Conservation (phyloP, 768 basidiomycete species). For the Macrolepiota albuminosa region DNA sequence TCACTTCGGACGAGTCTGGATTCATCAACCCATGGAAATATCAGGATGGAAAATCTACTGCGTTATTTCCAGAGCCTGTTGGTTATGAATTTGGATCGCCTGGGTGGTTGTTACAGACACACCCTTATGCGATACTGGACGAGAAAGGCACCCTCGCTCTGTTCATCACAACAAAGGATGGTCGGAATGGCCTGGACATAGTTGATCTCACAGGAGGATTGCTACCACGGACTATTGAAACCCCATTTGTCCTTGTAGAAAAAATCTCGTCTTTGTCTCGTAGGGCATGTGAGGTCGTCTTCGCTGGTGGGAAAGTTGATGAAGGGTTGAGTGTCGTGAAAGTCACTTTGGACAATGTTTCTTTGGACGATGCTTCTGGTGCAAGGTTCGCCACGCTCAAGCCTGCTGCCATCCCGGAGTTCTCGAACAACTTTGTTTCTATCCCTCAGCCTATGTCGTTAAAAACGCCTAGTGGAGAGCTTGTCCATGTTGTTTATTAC, state of each 20-base stretch:
- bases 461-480: slow-evolving; percentile 25
- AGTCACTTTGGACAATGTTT: slow-evolving; percentile 22
- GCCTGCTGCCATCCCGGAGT: slow-evolving; percentile 14
- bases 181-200: slow-evolving; percentile 34
- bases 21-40: slow-evolving; percentile 67
- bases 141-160: slow-evolving; percentile 26
- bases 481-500: slow-evolving; percentile 62
- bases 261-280: slow-evolving; percentile 30
- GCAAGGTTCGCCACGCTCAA: slow-evolving; percentile 17
- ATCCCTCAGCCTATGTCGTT: slow-evolving; percentile 45
- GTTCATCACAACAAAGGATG: slow-evolving; percentile 37
- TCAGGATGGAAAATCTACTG: slow-evolving; percentile 22
- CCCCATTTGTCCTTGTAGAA: slow-evolving; percentile 38
- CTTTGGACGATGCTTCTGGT: slow-evolving; percentile 13
- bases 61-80: slow-evolving; percentile 40
- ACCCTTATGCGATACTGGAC: slow-evolving; percentile 43
- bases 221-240: slow-evolving; percentile 28
- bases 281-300: slow-evolving; percentile 29
- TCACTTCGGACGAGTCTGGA: slow-evolving; percentile 60
- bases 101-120: slow-evolving; percentile 49
- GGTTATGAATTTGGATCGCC: slow-evolving; percentile 54
- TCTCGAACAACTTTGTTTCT: slow-evolving; percentile 37
- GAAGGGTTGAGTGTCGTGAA: slow-evolving; percentile 33
- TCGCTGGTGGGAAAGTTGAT: slow-evolving; percentile 39
- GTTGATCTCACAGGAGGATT: slow-evolving; percentile 28